Base-by-base conservation (phyloP, 257 asterid genomes). In the Primulina tabacum region DNA sequence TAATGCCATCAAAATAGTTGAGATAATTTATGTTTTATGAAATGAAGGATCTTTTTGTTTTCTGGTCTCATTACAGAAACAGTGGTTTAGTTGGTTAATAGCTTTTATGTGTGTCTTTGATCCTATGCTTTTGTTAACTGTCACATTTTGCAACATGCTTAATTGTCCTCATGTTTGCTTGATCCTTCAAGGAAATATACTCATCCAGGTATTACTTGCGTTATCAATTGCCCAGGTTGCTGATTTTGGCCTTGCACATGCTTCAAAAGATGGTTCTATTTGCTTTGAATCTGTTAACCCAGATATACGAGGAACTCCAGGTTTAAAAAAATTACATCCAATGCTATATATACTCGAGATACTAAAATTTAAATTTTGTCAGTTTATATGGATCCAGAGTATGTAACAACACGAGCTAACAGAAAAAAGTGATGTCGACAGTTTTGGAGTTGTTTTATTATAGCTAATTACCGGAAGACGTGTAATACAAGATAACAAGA, bases 361-460 rank as follows among this genome's bases (percentile, higher is more conserved):
- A 10, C 67, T 69, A 12, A 65, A 62, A 35, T 43, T 20, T 60
- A 69, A 70, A 60, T 50, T 38, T 79, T 65, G 55, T 30, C 87
- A 92, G 98, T 96, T 65, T 90, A 90, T 69, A 67, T 90, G 90
- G 99, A 94, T 76, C 99, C 97, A 0, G 97, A 93, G 67, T 93
- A 93, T 17, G 88, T 85, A 6, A 75, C 83, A 65, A 87, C 96
- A 26, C 97, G 81, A 94, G 86, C 90, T 94, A 61, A 85, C 97
- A 4, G 97, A 91, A 73, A 94, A 89, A 89, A 94, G 99, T 38
- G 99, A 94, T 18, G 73, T 94, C 21, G 91, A 89, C 75, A 84
- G 97, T 73, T 94, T 89, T 34, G 99, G 96, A 55, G 86, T 93
- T 17, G 96, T 94, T 34, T 65, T 93, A 17, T 71, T 94, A 16